Base-by-base conservation (phyloP, 2,329 filamentous ascomycete species). In the Pseudovirgaria hyperparasitica region DNA sequence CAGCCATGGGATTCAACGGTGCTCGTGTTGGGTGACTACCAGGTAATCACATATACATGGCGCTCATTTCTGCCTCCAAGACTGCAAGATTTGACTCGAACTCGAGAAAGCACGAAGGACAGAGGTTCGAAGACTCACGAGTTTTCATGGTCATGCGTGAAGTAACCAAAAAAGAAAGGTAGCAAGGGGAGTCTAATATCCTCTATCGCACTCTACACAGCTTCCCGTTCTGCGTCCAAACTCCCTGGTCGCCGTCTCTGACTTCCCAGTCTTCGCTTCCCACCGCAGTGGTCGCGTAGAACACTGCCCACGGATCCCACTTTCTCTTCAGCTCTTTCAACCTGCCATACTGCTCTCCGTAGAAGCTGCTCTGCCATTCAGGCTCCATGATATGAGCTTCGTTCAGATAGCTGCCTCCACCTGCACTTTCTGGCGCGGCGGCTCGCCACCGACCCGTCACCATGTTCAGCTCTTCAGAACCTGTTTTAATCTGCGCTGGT, bases 331-430 rank as follows among this genome's bases (percentile, higher is more conserved):
- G 32, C 26, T 34, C 28, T 26, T 40, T 16, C 10, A 52, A 35
- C 16, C 37, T 29, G 2, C 37, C 33, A 27, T 52, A 52, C 25
- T 49, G 45, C 9, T 30, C 29, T 5, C 57, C 58, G 48, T 50
- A 61, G 36, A 59, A 62, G 5, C 48, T 39, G 12, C 45, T 15
- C 30, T 58, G 50, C 39, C 52, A 60, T 15, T 48, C 35, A 5
- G 54, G 47, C 35, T 60, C 54, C n/a, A 45, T 46, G 6, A 49
- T 43, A 33, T 58, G 47, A 5, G 55, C 55, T 33, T 55, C 51
- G 25, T 58, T 58, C 11, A 48, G 27, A 27, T 58, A 58, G 2
- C 46, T 41, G 9, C 52, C 54, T 13, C 37, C 40, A 14, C 38
- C 39, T 5, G 43, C 41, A 13, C 30, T 38, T 7, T 43, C 44